Conservation (phyloP, 1,139 yeast genomes). For the Hansenula anomala region DNA sequence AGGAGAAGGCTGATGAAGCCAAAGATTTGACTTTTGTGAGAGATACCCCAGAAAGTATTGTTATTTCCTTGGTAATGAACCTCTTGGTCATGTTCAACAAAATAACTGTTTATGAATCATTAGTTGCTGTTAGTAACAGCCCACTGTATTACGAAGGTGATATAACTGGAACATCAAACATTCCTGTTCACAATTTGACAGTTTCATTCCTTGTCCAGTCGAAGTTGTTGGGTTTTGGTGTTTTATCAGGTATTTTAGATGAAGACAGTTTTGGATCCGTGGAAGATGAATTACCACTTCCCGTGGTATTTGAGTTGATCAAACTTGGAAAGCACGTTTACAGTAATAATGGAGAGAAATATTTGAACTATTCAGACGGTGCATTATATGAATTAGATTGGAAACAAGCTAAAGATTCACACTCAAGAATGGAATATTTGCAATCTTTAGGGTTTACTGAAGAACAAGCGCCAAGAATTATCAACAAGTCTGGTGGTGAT, state of each 20-base stretch:
- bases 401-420: constrained; percentile 46
- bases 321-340: constrained; percentile 32
- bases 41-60: constrained; percentile 33
- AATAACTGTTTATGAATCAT: constrained; percentile 28
- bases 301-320: constrained; percentile 34
- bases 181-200: constrained; percentile 22
- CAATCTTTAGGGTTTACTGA: constrained; percentile 39
- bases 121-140: constrained; percentile 11
- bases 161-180: constrained; percentile 11
- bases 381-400: constrained; percentile 41
- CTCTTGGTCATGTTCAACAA: constrained; percentile 38
- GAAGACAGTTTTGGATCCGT: constrained; percentile 15
- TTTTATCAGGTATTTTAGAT: constrained; percentile 26
- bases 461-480: constrained; percentile 35
- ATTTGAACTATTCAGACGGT: constrained; percentile 26
- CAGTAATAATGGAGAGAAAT: constrained; percentile 23
- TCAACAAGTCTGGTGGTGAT: constrained; percentile 26
- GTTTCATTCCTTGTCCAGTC: constrained; percentile 38
- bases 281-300: constrained; percentile 16
- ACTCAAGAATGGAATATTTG: constrained; percentile 44
- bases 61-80: constrained; percentile 37
- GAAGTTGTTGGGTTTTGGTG: constrained; percentile 34
- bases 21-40: constrained; percentile 35
- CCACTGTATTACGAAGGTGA: constrained; percentile 21
- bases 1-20: constrained; percentile 27